phyloP scores from a whole-genome alignment of 2,329 filamentous ascomycete genomes.

The Pseudopyricularia javanii region DNA sequence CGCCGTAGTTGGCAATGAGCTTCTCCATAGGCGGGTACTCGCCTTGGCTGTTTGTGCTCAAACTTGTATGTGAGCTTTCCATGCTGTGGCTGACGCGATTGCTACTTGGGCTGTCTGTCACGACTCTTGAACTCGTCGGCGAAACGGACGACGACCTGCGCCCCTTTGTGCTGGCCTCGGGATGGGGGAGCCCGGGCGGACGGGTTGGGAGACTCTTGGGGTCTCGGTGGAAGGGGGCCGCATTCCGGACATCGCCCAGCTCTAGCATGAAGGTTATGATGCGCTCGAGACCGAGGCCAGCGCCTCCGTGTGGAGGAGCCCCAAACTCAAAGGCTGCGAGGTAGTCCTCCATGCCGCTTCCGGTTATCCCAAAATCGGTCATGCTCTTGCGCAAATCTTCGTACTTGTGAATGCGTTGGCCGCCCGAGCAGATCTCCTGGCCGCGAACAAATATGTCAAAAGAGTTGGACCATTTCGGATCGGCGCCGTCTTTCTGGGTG shows the following conservation, averaged over 20 bases:
- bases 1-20: constrained; percentile 89
- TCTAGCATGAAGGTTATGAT: constrained; percentile 77
- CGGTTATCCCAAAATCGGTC: constrained; percentile 61
- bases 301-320: constrained; percentile 79
- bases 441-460: constrained; percentile 93
- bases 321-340: constrained; percentile 80
- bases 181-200: constrained; percentile 60
- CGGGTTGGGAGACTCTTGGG: constrained; percentile 72
- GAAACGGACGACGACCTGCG: not conserved
- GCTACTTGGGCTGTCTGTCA: not conserved
- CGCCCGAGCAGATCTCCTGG: constrained; percentile 84
- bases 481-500: constrained; percentile 68
- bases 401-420: constrained; percentile 82
- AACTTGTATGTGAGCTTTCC: not conserved
- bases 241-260: constrained; percentile 79
- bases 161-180: constrained; percentile 65
- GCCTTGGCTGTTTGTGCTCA: constrained; percentile 11
- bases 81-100: not conserved
- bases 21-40: constrained; percentile 67
- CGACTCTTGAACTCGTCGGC: not conserved
- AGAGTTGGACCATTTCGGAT: constrained; percentile 69
- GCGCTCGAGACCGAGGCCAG: constrained; percentile 81
- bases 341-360: constrained; percentile 81
- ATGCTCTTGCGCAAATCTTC: constrained; percentile 65
- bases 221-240: constrained; percentile 77